These are phyloP conservation scores for Globisporangium heterothallicum DNA, from an alignment of 352 stramenopile species.

Conservation along the genomic window DNA sequence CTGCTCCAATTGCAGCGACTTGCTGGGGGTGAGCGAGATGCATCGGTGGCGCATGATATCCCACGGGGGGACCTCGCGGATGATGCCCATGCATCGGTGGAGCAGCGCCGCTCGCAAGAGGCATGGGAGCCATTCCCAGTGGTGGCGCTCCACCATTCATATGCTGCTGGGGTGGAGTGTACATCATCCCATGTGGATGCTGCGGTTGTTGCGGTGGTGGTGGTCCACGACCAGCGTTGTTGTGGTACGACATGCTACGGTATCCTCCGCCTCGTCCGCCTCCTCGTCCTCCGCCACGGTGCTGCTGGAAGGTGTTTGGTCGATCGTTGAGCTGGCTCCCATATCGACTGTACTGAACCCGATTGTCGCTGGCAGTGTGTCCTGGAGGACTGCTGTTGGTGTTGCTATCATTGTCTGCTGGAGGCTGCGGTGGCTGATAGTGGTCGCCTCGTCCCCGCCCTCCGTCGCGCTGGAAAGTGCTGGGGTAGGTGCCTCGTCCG, in stretches of 20 bases:
- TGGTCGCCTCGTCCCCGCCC: background rate
- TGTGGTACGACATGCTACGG: background rate
- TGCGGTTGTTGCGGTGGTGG: background rate
- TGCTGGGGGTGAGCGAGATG: constrained; percentile 1
- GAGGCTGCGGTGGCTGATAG: background rate
- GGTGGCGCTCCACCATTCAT: no score
- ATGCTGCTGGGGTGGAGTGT: background rate
- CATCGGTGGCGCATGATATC: background rate
- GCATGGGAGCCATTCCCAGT: background rate
- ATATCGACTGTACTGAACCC: constrained; percentile 10
- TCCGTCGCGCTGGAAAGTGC: background rate
- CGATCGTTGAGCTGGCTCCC: background rate
- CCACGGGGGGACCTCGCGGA: background rate
- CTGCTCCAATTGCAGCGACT: background rate
- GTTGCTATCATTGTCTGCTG: background rate
- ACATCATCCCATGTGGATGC: background rate
- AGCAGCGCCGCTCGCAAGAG: background rate
- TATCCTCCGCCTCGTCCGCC: background rate
- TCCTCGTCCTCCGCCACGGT: no score
- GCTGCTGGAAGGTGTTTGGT: background rate
- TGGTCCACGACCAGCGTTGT: background rate
- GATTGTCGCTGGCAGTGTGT: constrained; percentile 1
- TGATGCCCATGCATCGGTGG: background rate
- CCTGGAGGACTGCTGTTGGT: background rate
- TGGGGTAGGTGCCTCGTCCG: background rate